Evolutionary conservation across 2,329 filamentous ascomycete genomes (phyloP).

Genomic region (Aspergillus tamarii): DNA sequence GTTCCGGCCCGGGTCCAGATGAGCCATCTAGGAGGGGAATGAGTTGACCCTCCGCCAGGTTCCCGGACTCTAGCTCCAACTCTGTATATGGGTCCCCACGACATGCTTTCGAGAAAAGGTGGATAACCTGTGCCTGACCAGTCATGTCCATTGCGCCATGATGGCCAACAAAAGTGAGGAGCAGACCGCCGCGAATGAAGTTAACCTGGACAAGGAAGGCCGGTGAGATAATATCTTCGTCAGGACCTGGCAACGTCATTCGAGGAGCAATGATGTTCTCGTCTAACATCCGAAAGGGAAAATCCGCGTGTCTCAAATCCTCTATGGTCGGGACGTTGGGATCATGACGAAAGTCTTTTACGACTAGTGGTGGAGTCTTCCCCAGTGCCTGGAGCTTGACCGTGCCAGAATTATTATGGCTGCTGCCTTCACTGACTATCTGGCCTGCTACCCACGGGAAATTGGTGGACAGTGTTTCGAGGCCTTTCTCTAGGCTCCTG

Average conservation of each 20-base stretch:
- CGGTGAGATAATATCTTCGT: slow-evolving; percentile 6
- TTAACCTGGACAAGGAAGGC: slow-evolving; percentile 17
- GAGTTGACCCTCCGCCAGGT: slow-evolving; percentile 41
- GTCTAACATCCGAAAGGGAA: slow-evolving; percentile 55
- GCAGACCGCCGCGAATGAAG: slow-evolving; percentile 45
- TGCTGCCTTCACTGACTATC: slow-evolving; percentile 40
- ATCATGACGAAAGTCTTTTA: slow-evolving; percentile 50
- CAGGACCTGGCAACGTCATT: slow-evolving; percentile 42
- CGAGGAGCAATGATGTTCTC: slow-evolving; percentile 48
- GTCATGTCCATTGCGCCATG: slow-evolving; percentile 58
- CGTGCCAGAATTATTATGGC: slow-evolving; percentile 32
- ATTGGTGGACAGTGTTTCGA: slow-evolving; percentile 40
- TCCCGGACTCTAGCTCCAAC: slow-evolving; percentile 51
- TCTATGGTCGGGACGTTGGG: slow-evolving; percentile 42
- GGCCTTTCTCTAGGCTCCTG: slow-evolving; percentile 38
- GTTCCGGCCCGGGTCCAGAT: slow-evolving; percentile 6
- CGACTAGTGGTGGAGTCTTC: slow-evolving; percentile 37
- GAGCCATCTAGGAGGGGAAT: slow-evolving; percentile 46
- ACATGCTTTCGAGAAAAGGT: slow-evolving; percentile 55
- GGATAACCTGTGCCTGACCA: slow-evolving; percentile 53
- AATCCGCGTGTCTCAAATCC: slow-evolving; percentile 41
- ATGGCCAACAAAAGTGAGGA: slow-evolving; percentile 54
- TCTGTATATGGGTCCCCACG: slow-evolving; percentile 47
- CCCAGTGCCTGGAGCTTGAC: slow-evolving; percentile 46
- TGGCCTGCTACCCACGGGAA: slow-evolving; percentile 56